phyloP scores from a whole-genome alignment of 1,284 basidiomycete genomes.

The Trametes pubescens region DNA sequence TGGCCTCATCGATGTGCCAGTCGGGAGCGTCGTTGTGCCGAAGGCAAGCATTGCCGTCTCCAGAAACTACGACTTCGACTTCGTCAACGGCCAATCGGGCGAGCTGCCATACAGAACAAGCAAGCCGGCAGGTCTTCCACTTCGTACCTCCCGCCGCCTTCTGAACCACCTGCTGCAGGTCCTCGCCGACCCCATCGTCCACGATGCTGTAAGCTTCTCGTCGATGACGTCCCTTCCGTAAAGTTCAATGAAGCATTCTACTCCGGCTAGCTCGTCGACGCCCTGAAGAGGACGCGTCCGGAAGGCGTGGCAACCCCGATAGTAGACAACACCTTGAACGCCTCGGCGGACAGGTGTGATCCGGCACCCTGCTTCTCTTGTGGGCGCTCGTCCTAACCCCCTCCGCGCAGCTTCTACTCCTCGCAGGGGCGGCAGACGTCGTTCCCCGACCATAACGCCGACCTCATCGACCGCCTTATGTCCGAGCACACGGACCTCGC shows the following conservation, averaged over 20 bases:
- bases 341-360: conserved; percentile 77
- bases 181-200: conserved; percentile 35
- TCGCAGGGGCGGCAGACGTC: conserved; percentile 84
- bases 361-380: conserved; percentile 20
- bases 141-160: conserved; percentile 7
- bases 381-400: conserved; percentile 9
- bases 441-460: conserved; percentile 78
- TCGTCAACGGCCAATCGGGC: conserved; percentile 52
- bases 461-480: conserved; percentile 68
- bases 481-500: conserved; percentile 57
- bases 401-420: conserved; percentile 74
- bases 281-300: conserved; percentile 56
- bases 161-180: conserved; percentile 41
- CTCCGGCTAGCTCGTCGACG: conserved; percentile 52
- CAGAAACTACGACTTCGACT: conserved; percentile 84
- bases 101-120: conserved; percentile 74
- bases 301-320: conserved; percentile 47
- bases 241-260: neutral
- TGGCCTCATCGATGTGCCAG: conserved; percentile 71
- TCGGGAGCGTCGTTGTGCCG: conserved; percentile 80
- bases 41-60: conserved; percentile 70
- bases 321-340: conserved; percentile 64
- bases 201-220: conserved; percentile 34
- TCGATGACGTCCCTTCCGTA: neutral
- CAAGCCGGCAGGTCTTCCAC: conserved; percentile 60